These are phyloP conservation scores for Naegleria lovaniensis DNA, from an alignment of 208 protist species.

Conservation along the genomic window DNA sequence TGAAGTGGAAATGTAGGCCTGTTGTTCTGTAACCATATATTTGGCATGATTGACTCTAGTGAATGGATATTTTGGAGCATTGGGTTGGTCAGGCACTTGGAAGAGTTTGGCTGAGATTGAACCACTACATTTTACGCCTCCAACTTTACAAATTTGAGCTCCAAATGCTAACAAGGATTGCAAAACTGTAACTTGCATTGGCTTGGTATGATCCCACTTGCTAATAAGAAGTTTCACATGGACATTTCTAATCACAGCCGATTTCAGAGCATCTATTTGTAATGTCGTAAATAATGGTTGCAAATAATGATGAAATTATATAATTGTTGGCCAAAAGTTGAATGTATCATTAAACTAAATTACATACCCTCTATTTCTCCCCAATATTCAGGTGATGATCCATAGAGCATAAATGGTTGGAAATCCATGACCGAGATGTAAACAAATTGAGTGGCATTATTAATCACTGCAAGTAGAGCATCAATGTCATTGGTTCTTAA, in stretches of 20 bases:
- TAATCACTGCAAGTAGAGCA: slow-evolving; percentile 43
- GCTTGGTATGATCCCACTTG: slow-evolving; percentile 47
- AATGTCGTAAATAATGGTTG: background rate
- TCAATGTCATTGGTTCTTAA: slow-evolving; percentile 44
- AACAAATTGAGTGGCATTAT: slow-evolving; percentile 35
- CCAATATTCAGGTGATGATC: background rate
- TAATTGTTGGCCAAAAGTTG: too few relatives aligned
- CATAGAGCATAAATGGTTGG: slow-evolving; percentile 38
- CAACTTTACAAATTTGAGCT: background rate
- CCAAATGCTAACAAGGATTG: slow-evolving; percentile 37
- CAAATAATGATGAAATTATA: too few relatives aligned
- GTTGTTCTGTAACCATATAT: slow-evolving; percentile 50
- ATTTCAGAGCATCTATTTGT: background rate
- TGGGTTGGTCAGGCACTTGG: slow-evolving; percentile 27
- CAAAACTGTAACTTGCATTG: slow-evolving; percentile 32
- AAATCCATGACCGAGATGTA: slow-evolving; percentile 57
- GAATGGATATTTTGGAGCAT: slow-evolving; percentile 36
- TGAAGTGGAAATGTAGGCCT: slow-evolving; percentile 41
- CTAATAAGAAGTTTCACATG: slow-evolving; percentile 43
- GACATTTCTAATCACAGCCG: slow-evolving; percentile 26
- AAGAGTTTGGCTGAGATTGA: slow-evolving; percentile 6
- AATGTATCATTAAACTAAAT: background rate
- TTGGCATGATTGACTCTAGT: slow-evolving; percentile 61
- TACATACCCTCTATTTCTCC: background rate
- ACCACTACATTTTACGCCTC: background rate